Conservation (phyloP, 768 basidiomycete genomes). For the Trametes cubensis region DNA sequence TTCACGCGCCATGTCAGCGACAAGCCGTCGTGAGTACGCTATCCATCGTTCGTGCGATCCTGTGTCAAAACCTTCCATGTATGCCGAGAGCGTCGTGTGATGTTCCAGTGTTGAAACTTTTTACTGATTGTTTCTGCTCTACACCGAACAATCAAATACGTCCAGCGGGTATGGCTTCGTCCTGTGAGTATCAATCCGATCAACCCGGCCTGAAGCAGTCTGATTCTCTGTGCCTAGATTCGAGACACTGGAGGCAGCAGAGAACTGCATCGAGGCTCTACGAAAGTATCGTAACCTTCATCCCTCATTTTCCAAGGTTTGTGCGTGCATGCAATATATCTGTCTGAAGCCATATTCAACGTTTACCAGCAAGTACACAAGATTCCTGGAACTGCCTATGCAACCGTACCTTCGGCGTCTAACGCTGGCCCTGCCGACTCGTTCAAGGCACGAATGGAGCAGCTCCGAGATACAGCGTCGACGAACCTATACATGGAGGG, state of each 20-base stretch:
- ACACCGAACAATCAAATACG: too few relatives aligned
- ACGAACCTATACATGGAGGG: constrained; percentile 86
- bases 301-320: constrained; percentile 84
- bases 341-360: background rate
- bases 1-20: constrained; percentile 85
- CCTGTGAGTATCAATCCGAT: constrained; percentile 50
- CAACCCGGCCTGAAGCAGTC: background rate
- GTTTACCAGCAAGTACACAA: constrained; percentile 65
- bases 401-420: constrained; percentile 31
- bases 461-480: constrained; percentile 61
- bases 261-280: constrained; percentile 71
- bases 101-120: too few relatives aligned
- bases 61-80: background rate
- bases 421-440: constrained; percentile 38
- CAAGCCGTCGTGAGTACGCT: constrained; percentile 51
- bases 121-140: too few relatives aligned
- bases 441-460: constrained; percentile 84
- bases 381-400: constrained; percentile 75
- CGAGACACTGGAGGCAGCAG: constrained; percentile 64
- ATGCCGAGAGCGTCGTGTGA: too few relatives aligned
- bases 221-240: constrained; percentile 51
- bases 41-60: constrained; percentile 4
- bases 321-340: constrained; percentile 51
- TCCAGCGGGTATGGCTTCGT: constrained; percentile 77
- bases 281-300: constrained; percentile 77